These are phyloP conservation scores for Fusarium nodosum DNA, from an alignment of 2,329 filamentous ascomycete species.

Conservation along the genomic window DNA sequence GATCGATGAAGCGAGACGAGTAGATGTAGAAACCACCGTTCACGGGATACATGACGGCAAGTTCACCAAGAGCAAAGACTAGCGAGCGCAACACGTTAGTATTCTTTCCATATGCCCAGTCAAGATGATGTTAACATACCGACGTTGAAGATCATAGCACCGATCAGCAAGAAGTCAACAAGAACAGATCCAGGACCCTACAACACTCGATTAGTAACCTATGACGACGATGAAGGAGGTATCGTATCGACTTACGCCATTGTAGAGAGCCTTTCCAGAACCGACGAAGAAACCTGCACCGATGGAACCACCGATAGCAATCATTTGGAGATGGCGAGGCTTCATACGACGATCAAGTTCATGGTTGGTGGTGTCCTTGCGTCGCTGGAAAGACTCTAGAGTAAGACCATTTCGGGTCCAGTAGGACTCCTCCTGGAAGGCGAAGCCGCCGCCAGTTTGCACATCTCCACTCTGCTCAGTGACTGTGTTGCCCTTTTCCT, in stretches of 20 bases:
- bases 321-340: conserved; percentile 72
- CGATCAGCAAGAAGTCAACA: conserved; percentile 68
- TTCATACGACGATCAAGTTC: conserved; percentile 65
- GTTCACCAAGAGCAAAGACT: conserved; percentile 71
- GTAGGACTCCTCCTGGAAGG: conserved; percentile 41
- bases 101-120: too few relatives aligned
- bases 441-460: conserved; percentile 36
- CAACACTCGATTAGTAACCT: conserved; percentile 15
- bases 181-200: conserved; percentile 59
- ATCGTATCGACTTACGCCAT: conserved; percentile 55
- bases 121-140: conserved; percentile 34
- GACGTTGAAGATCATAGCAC: conserved; percentile 73
- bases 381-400: conserved; percentile 46
- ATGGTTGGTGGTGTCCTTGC: conserved; percentile 34
- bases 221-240: not conserved
- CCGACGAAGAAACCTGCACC: conserved; percentile 75
- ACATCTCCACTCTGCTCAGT: conserved; percentile 39
- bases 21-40: conserved; percentile 74
- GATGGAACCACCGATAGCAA: conserved; percentile 72
- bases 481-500: conserved; percentile 42
- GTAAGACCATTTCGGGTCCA: conserved; percentile 48
- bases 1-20: conserved; percentile 73
- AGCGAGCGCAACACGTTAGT: conserved; percentile 19
- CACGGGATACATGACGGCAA: conserved; percentile 72
- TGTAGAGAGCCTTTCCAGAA: conserved; percentile 66